Conservation (phyloP, 1,139 yeast species). For the Spathaspora sp. region DNA sequence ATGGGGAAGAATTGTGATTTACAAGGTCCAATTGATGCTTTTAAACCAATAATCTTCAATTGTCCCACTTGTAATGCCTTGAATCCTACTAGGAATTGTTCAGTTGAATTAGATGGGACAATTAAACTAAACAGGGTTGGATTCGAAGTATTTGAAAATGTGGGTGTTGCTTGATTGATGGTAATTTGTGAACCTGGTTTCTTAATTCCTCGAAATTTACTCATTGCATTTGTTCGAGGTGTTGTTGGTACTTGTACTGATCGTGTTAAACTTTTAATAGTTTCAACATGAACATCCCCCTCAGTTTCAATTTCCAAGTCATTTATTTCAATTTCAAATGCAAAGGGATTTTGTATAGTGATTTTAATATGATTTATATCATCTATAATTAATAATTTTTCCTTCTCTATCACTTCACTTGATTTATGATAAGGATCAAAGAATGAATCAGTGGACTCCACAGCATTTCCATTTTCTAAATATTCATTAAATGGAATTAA, state of each 20-base stretch:
- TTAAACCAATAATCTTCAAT: conserved; percentile 31
- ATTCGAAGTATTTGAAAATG: not conserved
- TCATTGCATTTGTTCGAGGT: not conserved
- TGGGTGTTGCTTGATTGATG: not conserved
- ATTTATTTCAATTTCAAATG: conserved; percentile 66
- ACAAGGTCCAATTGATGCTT: conserved; percentile 30
- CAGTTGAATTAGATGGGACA: conserved; percentile 30
- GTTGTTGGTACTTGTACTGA: conserved; percentile 6
- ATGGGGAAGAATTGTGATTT: conserved; percentile 31
- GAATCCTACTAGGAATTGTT: conserved; percentile 35
- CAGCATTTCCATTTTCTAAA: conserved; percentile 10
- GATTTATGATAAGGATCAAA: conserved; percentile 37
- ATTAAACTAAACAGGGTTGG: conserved; percentile 9
- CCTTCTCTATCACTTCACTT: conserved; percentile 19
- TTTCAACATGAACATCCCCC: conserved; percentile 27
- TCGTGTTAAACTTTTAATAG: conserved; percentile 20
- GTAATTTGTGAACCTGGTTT: conserved; percentile 1
- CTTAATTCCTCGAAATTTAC: not conserved
- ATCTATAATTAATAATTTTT: conserved; percentile 49
- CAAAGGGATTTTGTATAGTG: conserved; percentile 76
- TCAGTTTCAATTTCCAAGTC: conserved; percentile 48
- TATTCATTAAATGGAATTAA: conserved; percentile 36
- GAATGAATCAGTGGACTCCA: conserved; percentile 18
- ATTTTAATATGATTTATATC: conserved; percentile 56
- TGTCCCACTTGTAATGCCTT: conserved; percentile 34